Evolutionary conservation across 1,284 basidiomycete genomes (phyloP).

Genomic region (Wallemia ichthyophaga): DNA sequence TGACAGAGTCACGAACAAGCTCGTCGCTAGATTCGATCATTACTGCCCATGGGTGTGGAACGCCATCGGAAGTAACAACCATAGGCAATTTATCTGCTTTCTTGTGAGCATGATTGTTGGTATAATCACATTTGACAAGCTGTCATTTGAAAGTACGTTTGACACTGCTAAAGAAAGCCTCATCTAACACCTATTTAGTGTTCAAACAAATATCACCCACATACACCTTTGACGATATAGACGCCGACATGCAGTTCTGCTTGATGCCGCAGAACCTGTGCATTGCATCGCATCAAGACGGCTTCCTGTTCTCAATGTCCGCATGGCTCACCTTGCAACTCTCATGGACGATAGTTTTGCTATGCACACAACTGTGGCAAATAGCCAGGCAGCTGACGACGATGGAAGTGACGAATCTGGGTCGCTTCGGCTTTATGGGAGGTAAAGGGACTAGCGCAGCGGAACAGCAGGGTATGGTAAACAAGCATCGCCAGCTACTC

Average conservation of each 20-base stretch:
- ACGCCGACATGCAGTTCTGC: conserved; percentile 23
- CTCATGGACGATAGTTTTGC: conserved; percentile 66
- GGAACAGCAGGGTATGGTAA: conserved; percentile 1
- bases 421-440: conserved; percentile 88
- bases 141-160: conserved; percentile 44
- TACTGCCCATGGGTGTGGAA: conserved; percentile 99
- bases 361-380: conserved; percentile 66
- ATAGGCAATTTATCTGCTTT: conserved; percentile 78
- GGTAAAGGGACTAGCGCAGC: conserved; percentile 24
- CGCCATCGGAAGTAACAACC: conserved; percentile 71
- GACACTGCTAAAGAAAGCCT: background rate
- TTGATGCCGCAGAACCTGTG: conserved; percentile 39
- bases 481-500: conserved; percentile 3
- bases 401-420: conserved; percentile 76
- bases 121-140: conserved; percentile 46
- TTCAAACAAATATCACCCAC: conserved; percentile 16
- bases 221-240: conserved; percentile 18
- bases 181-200: conserved; percentile 9
- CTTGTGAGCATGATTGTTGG: conserved; percentile 54
- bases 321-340: conserved; percentile 71
- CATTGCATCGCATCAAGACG: conserved; percentile 28
- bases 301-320: conserved; percentile 52
- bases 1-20: conserved; percentile 68
- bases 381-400: conserved; percentile 84
- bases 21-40: conserved; percentile 72